These are phyloP conservation scores for Hypoxylon sp. DNA, from an alignment of 2,329 filamentous ascomycete genomes.

Conservation along the genomic window DNA sequence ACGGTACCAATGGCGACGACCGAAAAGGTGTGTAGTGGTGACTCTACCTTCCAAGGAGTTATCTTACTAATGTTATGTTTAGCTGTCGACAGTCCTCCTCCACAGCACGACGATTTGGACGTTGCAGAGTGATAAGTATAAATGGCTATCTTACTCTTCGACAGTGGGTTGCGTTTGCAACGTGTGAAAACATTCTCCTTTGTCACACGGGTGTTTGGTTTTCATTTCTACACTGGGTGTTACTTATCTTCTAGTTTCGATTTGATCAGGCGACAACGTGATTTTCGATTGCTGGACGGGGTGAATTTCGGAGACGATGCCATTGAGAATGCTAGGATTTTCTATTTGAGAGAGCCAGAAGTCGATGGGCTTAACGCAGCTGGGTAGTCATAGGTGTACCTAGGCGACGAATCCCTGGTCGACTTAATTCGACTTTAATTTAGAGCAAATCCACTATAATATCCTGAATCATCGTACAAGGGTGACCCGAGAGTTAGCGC, in stretches of 20 bases:
- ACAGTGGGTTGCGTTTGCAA: slow-evolving; percentile 39
- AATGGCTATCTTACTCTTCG: slow-evolving; percentile 32
- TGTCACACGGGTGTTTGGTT: slow-evolving; percentile 42
- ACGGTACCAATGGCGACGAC: slow-evolving; percentile 86
- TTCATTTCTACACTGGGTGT: slow-evolving; percentile 45
- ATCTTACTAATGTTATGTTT: slow-evolving; percentile 38
- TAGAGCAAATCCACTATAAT: slow-evolving; percentile 17
- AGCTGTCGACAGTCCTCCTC: slow-evolving; percentile 81
- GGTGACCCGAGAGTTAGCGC: not conserved
- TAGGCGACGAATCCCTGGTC: slow-evolving; percentile 18
- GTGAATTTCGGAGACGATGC: slow-evolving; percentile 27
- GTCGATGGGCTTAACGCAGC: slow-evolving; percentile 19
- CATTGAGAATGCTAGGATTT: slow-evolving; percentile 30
- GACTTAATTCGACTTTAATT: slow-evolving; percentile 15
- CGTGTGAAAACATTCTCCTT: slow-evolving; percentile 38
- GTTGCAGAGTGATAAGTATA: slow-evolving; percentile 78
- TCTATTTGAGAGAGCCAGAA: slow-evolving; percentile 12
- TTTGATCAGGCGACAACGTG: slow-evolving; percentile 33
- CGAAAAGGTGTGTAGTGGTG: slow-evolving; percentile 77
- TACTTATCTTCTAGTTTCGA: slow-evolving; percentile 53
- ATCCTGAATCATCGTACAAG: not conserved
- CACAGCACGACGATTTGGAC: slow-evolving; percentile 93
- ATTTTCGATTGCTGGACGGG: slow-evolving; percentile 24
- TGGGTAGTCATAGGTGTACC: slow-evolving; percentile 24
- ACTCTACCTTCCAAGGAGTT: slow-evolving; percentile 28